These are phyloP conservation scores for Spiraea crenata DNA, from an alignment of 331 rosid species.

Conservation along the genomic window DNA sequence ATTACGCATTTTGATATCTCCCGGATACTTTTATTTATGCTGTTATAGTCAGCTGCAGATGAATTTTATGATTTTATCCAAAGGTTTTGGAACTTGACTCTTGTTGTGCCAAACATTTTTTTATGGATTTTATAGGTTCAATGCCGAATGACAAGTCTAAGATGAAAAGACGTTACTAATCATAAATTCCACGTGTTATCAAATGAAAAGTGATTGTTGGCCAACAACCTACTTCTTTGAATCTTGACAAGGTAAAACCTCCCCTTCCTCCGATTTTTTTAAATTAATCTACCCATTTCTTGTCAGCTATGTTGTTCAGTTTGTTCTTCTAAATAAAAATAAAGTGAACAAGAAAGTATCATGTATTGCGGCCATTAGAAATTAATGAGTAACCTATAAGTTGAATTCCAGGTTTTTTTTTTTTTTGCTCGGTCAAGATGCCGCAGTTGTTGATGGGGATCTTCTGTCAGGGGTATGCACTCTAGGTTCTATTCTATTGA, in stretches of 20 bases:
- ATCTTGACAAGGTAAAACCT: constrained; percentile 77
- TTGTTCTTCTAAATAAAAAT: not conserved
- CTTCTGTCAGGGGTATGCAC: constrained; percentile 74
- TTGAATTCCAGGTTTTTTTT: constrained; percentile 61
- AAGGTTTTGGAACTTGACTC: not conserved
- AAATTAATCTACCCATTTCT: too few species aligned
- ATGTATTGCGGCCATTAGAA: not conserved
- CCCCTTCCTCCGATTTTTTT: not conserved
- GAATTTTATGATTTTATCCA: not conserved
- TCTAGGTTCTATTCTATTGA: too few species aligned
- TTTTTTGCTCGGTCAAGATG: constrained; percentile 64
- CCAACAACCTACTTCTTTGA: constrained; percentile 78
- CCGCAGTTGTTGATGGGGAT: constrained; percentile 79
- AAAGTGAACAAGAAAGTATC: not conserved
- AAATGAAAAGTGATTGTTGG: constrained; percentile 68
- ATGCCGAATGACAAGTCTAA: constrained; percentile 40
- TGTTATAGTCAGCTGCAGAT: not conserved
- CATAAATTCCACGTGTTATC: constrained; percentile 68
- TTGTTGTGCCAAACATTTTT: not conserved
- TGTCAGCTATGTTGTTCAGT: not conserved
- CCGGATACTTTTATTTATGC: not conserved
- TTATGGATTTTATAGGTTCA: too few species aligned
- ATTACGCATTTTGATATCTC: not conserved
- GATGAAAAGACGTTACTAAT: constrained; percentile 73
- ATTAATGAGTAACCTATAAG: constrained; percentile 15